Conservation (phyloP, 2,329 filamentous ascomycete species). For the Aspergillus pseudonomiae region DNA sequence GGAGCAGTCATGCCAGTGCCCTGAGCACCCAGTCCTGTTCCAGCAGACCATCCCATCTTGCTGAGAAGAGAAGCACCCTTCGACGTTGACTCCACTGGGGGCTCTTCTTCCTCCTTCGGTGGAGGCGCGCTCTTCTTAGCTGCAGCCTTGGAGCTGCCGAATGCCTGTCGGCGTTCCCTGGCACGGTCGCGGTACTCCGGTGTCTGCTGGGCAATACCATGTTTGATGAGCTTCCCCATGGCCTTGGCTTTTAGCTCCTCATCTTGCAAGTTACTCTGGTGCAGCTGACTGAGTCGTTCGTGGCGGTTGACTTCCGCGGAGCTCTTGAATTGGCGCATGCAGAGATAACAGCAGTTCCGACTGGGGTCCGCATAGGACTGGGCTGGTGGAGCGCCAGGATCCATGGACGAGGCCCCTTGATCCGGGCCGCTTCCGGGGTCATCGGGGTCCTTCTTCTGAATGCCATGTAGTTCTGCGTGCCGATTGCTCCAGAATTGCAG, state of each 20-base stretch:
- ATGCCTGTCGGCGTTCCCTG: constrained; percentile 48
- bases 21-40: constrained; percentile 52
- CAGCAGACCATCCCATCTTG: constrained; percentile 56
- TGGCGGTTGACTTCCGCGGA: constrained; percentile 61
- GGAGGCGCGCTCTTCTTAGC: constrained; percentile 27
- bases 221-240: constrained; percentile 46
- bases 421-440: constrained; percentile 24
- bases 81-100: constrained; percentile 38
- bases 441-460: constrained; percentile 37
- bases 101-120: constrained; percentile 35
- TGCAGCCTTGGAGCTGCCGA: constrained; percentile 37
- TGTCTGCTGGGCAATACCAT: constrained; percentile 39
- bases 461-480: constrained; percentile 67
- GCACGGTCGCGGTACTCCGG: constrained; percentile 53
- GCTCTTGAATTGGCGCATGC: constrained; percentile 60
- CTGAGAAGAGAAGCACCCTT: constrained; percentile 55
- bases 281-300: constrained; percentile 60
- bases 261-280: constrained; percentile 59
- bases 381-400: constrained; percentile 41
- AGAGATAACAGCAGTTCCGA: constrained; percentile 64
- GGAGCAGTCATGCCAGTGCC: constrained; percentile 52
- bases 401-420: constrained; percentile 30
- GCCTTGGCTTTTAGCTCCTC: constrained; percentile 49
- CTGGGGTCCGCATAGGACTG: constrained; percentile 65
- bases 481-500: constrained; percentile 73